A percentile compares a stretch with the other conserved stretches of the same genome.
phyloP scores from a whole-genome alignment of 1,139 yeast species.

The Yamadazyma triangularis region DNA sequence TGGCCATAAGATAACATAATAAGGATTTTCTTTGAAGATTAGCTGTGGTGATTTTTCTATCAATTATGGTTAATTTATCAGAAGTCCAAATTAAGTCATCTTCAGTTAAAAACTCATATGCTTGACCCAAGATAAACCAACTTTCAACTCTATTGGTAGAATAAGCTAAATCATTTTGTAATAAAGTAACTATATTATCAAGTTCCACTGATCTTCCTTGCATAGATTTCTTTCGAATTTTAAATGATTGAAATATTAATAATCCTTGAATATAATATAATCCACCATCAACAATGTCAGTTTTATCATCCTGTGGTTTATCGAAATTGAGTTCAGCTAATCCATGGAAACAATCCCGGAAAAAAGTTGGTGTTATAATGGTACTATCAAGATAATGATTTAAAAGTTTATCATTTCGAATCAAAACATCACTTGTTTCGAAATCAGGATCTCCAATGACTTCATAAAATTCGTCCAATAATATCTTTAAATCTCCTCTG shows the following conservation, averaged over 20 bases:
- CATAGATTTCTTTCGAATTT: slow-evolving; percentile 64
- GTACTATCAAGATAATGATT: slow-evolving; percentile 51
- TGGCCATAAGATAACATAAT: slow-evolving; percentile 72
- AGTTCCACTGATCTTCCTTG: slow-evolving; percentile 81
- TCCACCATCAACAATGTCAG: slow-evolving; percentile 39
- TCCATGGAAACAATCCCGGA: slow-evolving; percentile 61
- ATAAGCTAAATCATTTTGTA: slow-evolving; percentile 63
- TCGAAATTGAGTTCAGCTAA: slow-evolving; percentile 24
- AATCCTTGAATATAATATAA: slow-evolving; percentile 73
- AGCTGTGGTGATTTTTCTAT: slow-evolving; percentile 61
- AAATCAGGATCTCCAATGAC: slow-evolving; percentile 66
- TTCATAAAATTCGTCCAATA: slow-evolving; percentile 68
- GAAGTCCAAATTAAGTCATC: slow-evolving; percentile 91
- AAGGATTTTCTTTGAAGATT: slow-evolving; percentile 65
- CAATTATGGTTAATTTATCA: slow-evolving; percentile 67
- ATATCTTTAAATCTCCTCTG: slow-evolving; percentile 65
- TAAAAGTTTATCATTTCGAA: slow-evolving; percentile 40
- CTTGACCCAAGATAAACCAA: slow-evolving; percentile 83
- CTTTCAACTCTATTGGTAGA: slow-evolving; percentile 71
- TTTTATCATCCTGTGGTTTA: slow-evolving; percentile 8
- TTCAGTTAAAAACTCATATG: slow-evolving; percentile 75
- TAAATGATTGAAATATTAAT: slow-evolving; percentile 60
- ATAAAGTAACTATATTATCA: slow-evolving; percentile 63
- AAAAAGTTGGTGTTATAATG: slow-evolving; percentile 40
- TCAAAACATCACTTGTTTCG: slow-evolving; percentile 28